Evolutionary conservation across 2,329 filamentous ascomycete genomes (phyloP), one percentile per base, ranked within the genome.

Genomic region (Daldinia eschscholtzii): DNA sequence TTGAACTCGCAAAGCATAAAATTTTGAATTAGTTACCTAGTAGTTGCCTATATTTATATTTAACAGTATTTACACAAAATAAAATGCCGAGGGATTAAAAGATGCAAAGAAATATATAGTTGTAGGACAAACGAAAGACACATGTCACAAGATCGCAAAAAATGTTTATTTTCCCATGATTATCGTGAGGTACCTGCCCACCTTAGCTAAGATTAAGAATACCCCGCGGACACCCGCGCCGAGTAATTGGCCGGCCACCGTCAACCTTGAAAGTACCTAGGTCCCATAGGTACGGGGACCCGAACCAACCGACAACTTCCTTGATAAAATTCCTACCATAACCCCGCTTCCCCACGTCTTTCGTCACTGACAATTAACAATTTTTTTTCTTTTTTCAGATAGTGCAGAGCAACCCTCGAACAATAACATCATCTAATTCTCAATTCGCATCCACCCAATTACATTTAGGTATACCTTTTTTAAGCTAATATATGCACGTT

Each of bases 111-210:
- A 46, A 42, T 39, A 52, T 55, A 57, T 61, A 41, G 48, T 26
- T 28, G 42, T 55, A 26, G 26, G 30, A 57, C 58, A 50, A 37
- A 28, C 33, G 9, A 56, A 50, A 61, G 61, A 46, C 44, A 63
- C 41, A 39, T 66, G 64, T 69, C 67, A 71, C 66, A 65, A 65
- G 67, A 70, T 67, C 67, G 64, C 48, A 70, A 71, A 71, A 61
- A 71, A 61, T 18, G 61, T 64, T 64, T 55, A 65, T 57, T 57
- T 68, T 59, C 26, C 64, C 53, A 66, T 60, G 61, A 72, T 67
- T 60, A 65, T 72, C 63, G 65, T 69, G 37, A 71, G 69, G 65
- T 73, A 71, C 71, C 71, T 71, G 69, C 69, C 71, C 69, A 71
- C 71, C 67, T 68, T 57, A 70, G 64, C 66, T 68, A 66, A 48